These are phyloP conservation scores for Cyberlindnera xylosilytica DNA, from an alignment of 805 yeast species.

Conservation along the genomic window DNA sequence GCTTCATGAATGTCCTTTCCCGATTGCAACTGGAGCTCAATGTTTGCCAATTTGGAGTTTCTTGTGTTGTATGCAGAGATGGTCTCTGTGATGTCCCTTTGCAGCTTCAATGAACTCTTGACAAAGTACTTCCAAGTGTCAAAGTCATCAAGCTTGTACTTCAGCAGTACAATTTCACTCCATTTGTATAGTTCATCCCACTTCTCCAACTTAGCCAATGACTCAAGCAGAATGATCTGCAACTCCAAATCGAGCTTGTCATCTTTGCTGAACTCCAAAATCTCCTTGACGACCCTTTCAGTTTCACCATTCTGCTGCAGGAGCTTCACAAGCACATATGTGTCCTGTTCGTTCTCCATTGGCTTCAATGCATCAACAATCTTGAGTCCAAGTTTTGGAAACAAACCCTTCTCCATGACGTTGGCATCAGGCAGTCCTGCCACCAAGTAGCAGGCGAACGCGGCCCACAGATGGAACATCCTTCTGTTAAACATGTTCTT, in stretches of 20 bases:
- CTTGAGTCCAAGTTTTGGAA: conserved; percentile 59
- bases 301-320: conserved; percentile 34
- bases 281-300: conserved; percentile 29
- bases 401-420: conserved; percentile 46
- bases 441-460: conserved; percentile 48
- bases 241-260: conserved; percentile 57
- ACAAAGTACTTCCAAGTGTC: conserved; percentile 64
- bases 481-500: conserved; percentile 36
- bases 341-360: conserved; percentile 57
- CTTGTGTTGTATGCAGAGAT: conserved; percentile 40
- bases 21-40: conserved; percentile 40
- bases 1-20: conserved; percentile 24
- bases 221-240: conserved; percentile 49
- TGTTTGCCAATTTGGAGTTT: conserved; percentile 52
- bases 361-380: conserved; percentile 53
- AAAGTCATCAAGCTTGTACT: conserved; percentile 65
- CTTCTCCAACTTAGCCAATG: conserved; percentile 38
- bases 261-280: conserved; percentile 31
- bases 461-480: conserved; percentile 48
- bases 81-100: conserved; percentile 32
- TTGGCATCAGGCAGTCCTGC: conserved; percentile 32
- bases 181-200: conserved; percentile 43
- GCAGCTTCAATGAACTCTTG: conserved; percentile 40
- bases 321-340: conserved; percentile 54
- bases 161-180: conserved; percentile 41